These are phyloP conservation scores for Erigeron philadelphicus DNA, from an alignment of 140 eudicot species.

Conservation along the genomic window DNA sequence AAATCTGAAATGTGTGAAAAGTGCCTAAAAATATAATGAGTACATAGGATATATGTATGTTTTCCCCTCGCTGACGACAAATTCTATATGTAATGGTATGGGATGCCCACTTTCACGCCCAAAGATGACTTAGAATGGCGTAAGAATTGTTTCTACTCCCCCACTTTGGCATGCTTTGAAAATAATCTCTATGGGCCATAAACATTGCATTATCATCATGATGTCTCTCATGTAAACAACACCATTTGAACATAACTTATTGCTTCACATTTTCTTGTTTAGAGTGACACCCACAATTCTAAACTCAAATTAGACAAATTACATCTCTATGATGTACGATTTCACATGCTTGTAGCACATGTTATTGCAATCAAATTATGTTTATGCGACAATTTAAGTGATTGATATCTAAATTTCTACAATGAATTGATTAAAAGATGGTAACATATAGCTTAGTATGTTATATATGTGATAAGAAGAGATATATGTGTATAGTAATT, in stretches of 20 bases:
- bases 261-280: constrained; percentile 24
- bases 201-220: constrained; percentile 51
- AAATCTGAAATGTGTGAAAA: no score
- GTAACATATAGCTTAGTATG: background rate
- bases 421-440: background rate
- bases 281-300: constrained; percentile 33
- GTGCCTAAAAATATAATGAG: no score
- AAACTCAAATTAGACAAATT: constrained; percentile 6
- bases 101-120: no score
- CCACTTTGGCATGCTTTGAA: constrained; percentile 46
- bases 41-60: no score
- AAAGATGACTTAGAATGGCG: background rate
- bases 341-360: background rate
- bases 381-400: background rate
- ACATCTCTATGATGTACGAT: background rate
- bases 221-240: constrained; percentile 38
- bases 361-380: no score
- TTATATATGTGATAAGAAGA: background rate
- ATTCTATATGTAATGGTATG: no score
- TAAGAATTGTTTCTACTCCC: constrained; percentile 31
- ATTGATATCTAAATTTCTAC: background rate
- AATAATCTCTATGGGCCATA: constrained; percentile 48
- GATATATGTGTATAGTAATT: background rate
- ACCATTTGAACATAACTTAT: constrained; percentile 29
- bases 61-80: no score